A percentile compares a stretch with the other conserved stretches of the same genome.
Evolutionary conservation across 306 rosid species (phyloP).

Genomic region (Luffa acutangula): DNA sequence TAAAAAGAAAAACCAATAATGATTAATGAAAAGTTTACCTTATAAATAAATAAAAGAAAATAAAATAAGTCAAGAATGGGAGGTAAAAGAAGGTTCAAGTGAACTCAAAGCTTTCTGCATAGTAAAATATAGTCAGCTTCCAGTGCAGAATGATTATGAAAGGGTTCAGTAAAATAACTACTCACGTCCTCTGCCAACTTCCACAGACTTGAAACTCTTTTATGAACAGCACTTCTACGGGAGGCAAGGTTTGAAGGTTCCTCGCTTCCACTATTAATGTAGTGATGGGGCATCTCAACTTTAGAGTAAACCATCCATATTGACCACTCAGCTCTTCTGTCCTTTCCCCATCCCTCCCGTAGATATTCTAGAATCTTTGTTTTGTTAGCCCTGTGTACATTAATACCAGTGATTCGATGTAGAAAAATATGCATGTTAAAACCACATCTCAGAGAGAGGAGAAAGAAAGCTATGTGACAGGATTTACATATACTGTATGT

Average conservation of each 20-base stretch:
- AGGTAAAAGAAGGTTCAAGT: background rate
- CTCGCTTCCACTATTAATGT: conserved; percentile 41
- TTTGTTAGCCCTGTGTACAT: conserved; percentile 51
- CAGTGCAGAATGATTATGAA: background rate
- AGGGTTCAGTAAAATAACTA: conserved; percentile 6
- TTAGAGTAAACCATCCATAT: conserved; percentile 93
- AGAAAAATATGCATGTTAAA: background rate
- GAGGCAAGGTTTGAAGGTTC: conserved; percentile 35
- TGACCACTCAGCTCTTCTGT: conserved; percentile 87
- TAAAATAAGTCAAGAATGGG: background rate
- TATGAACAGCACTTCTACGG: conserved; percentile 47
- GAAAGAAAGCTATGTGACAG: background rate
- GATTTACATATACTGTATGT: background rate
- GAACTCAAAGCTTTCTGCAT: background rate
- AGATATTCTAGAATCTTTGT: conserved; percentile 52
- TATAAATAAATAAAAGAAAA: conserved; percentile 6
- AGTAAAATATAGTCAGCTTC: background rate
- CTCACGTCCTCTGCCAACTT: conserved; percentile 77
- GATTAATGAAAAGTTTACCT: background rate
- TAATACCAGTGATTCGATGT: conserved; percentile 12
- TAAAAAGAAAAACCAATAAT: background rate
- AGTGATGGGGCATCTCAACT: conserved; percentile 93
- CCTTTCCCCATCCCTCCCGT: conserved; percentile 60
- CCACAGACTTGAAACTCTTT: conserved; percentile 47
- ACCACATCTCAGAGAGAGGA: background rate